A percentile compares a stretch with the other conserved stretches of the same genome.
Evolutionary conservation across 2,329 filamentous ascomycete genomes (phyloP).

Genomic region (Raffaelea deltoideospora): DNA sequence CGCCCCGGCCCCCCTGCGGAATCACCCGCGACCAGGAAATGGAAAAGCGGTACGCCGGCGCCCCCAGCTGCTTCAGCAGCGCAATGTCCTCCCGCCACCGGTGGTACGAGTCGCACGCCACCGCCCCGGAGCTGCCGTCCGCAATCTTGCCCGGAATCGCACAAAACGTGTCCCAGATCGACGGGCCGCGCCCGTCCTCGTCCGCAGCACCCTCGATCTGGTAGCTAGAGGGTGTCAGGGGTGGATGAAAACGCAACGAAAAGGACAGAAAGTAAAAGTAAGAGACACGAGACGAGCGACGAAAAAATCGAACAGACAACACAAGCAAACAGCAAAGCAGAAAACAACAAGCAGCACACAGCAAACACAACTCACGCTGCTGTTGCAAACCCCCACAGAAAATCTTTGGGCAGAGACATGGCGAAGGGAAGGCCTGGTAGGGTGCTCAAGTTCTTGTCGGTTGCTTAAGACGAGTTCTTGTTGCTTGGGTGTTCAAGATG

Average conservation of each 20-base stretch:
- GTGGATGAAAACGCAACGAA: too few species aligned
- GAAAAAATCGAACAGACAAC: too few species aligned
- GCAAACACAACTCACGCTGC: conserved; percentile 53
- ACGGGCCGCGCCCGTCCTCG: conserved; percentile 64
- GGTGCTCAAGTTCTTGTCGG: too few species aligned
- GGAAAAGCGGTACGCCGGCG: conserved; percentile 70
- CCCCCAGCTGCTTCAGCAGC: conserved; percentile 58
- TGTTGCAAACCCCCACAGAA: conserved; percentile 69
- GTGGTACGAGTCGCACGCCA: conserved; percentile 80
- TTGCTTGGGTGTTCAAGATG: too few species aligned
- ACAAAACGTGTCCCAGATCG: conserved; percentile 87
- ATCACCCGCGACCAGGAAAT: conserved; percentile 76
- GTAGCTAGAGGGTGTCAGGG: conserved; percentile 56
- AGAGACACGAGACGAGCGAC: too few species aligned
- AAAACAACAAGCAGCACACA: too few species aligned
- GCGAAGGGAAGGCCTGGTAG: conserved; percentile 11
- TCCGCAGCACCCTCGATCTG: conserved; percentile 69
- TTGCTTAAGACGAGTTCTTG: too few species aligned
- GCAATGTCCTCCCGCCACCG: conserved; percentile 62
- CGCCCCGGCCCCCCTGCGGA: conserved; percentile 67
- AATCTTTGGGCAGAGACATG: conserved; percentile 52
- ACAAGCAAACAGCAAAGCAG: not conserved
- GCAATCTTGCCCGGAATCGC: conserved; percentile 69
- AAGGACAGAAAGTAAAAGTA: not conserved
- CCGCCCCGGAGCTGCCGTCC: conserved; percentile 56